These are phyloP conservation scores for Globisporangium middletonii DNA, from an alignment of 352 stramenopile genomes.

Conservation along the genomic window DNA sequence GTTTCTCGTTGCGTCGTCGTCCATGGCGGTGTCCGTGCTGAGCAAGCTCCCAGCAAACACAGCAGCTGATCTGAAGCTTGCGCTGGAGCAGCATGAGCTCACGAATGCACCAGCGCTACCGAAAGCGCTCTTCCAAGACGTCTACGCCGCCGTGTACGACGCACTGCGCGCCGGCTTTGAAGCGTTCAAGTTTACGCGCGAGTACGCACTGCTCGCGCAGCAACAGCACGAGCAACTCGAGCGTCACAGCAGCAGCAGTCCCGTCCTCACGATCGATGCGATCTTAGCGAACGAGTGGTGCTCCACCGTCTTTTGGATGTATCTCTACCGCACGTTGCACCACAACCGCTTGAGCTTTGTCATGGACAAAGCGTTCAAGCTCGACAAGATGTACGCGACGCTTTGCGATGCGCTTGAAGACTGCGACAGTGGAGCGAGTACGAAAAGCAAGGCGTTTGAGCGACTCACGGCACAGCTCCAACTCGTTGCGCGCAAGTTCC, in stretches of 20 bases:
- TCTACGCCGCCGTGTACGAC: slow-evolving; percentile 23
- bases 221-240: slow-evolving; percentile 11
- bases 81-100: slow-evolving; percentile 4
- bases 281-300: slow-evolving; percentile 61
- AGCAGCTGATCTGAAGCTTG: slow-evolving; percentile 3
- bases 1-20: slow-evolving; percentile 12
- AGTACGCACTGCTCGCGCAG: slow-evolving; percentile 23
- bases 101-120: slow-evolving; percentile 11
- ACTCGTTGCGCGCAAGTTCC: slow-evolving; percentile 22
- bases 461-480: slow-evolving; percentile 14
- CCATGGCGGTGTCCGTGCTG: background rate
- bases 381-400: slow-evolving; percentile 25
- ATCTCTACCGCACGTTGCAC: slow-evolving; percentile 49
- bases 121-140: slow-evolving; percentile 20
- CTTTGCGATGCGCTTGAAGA: slow-evolving; percentile 9
- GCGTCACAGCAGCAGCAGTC: background rate
- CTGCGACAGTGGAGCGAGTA: background rate
- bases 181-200: slow-evolving; percentile 23
- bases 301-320: slow-evolving; percentile 68
- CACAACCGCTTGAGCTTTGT: slow-evolving; percentile 56
- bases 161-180: slow-evolving; percentile 24
- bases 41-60: slow-evolving; percentile 7
- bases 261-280: slow-evolving; percentile 36
- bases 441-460: background rate
- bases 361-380: slow-evolving; percentile 44